Evolutionary conservation across 306 rosid species (phyloP).

Genomic region (Herpetospermum pedunculosum): DNA sequence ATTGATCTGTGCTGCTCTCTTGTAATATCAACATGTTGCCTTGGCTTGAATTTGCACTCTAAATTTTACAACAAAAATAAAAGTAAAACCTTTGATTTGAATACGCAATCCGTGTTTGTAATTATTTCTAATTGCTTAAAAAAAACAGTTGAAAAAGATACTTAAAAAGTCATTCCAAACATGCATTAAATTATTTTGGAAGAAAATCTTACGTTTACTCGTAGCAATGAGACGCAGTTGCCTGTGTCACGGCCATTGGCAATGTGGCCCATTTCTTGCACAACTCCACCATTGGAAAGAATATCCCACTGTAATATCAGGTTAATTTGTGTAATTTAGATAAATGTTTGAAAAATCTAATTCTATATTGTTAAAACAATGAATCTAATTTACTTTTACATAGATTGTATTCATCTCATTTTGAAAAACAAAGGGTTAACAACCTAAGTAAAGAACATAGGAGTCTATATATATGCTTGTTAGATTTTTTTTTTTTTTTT

Average conservation of each 20-base stretch:
- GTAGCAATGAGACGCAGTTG: slow-evolving; percentile 74
- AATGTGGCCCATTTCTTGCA: slow-evolving; percentile 98
- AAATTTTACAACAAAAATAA: neutral
- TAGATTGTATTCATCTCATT: too few species aligned
- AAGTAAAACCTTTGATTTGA: neutral
- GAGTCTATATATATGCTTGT: too few species aligned
- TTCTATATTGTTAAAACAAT: too few species aligned
- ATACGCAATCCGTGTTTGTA: too few species aligned
- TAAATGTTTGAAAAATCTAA: neutral
- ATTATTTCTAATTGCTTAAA: too few species aligned
- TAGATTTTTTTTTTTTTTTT: too few species aligned
- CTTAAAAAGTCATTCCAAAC: too few species aligned
- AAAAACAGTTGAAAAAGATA: too few species aligned
- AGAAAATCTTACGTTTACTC: slow-evolving; percentile 88
- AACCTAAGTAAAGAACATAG: too few species aligned
- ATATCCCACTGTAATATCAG: slow-evolving; percentile 72
- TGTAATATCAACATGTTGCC: slow-evolving; percentile 90
- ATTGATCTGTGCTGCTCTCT: slow-evolving; percentile 74
- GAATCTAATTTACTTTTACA: too few species aligned
- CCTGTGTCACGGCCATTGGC: slow-evolving; percentile 86
- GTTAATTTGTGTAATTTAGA: neutral
- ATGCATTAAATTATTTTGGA: too few species aligned
- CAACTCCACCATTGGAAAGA: slow-evolving; percentile 86
- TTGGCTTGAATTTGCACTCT: slow-evolving; percentile 97
- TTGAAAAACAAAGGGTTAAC: too few species aligned